Percentiles rank a stretch among this genome's conserved stretches.
These are phyloP conservation scores for Kodamaea sp. DNA, from an alignment of 1,139 yeast genomes.

Conservation along the genomic window DNA sequence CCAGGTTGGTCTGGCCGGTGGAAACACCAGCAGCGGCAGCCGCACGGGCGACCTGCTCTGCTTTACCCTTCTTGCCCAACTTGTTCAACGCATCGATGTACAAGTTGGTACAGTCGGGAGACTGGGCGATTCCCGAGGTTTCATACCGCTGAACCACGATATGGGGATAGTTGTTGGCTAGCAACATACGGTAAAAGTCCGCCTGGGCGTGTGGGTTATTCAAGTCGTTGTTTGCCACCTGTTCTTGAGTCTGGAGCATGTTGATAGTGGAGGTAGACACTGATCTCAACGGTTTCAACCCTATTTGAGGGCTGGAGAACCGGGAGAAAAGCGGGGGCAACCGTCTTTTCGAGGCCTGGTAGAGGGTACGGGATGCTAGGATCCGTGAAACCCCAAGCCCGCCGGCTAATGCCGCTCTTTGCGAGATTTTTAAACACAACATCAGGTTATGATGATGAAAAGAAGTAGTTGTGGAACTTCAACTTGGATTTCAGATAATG, in stretches of 20 bases:
- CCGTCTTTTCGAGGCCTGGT: too few species aligned
- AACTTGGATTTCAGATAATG: too few species aligned
- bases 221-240: conserved; percentile 74
- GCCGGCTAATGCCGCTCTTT: too few species aligned
- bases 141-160: conserved; percentile 91
- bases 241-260: conserved; percentile 70
- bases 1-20: conserved; percentile 13
- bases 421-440: too few species aligned
- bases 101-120: conserved; percentile 72
- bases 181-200: conserved; percentile 69
- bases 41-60: conserved; percentile 55
- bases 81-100: conserved; percentile 80
- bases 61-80: conserved; percentile 76
- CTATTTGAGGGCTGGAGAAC: too few species aligned
- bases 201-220: conserved; percentile 74
- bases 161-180: conserved; percentile 85
- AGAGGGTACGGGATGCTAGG: too few species aligned
- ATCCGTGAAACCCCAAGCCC: too few species aligned
- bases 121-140: conserved; percentile 83
- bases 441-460: too few species aligned
- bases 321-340: too few species aligned
- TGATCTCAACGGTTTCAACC: too few species aligned
- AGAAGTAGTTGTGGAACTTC: too few species aligned
- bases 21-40: conserved; percentile 21
- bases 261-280: conserved; percentile 29